Percentiles rank a stretch among this genome's conserved stretches.
Conservation (phyloP, 768 basidiomycete genomes). For the Amanita pseudoporphyria region DNA sequence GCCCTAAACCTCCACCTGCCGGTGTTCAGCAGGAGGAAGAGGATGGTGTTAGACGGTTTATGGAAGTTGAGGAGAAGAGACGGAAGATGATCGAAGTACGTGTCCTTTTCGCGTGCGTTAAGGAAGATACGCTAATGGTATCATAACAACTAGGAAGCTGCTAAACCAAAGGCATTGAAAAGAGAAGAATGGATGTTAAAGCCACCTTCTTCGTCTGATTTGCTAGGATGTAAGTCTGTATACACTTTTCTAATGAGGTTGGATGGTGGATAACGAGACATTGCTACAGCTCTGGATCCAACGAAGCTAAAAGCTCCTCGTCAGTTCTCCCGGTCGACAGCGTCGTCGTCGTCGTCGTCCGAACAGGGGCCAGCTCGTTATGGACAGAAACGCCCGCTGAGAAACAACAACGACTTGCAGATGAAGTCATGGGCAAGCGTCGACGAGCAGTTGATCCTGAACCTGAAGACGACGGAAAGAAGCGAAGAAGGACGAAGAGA, state of each 20-base stretch:
- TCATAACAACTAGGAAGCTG: conserved; percentile 44
- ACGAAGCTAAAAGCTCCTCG: conserved; percentile 64
- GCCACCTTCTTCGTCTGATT: conserved; percentile 74
- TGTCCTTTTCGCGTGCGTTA: not conserved
- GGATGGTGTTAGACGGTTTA: conserved; percentile 72
- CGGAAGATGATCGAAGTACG: conserved; percentile 57
- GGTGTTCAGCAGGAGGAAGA: conserved; percentile 30
- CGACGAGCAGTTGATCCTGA: conserved; percentile 53
- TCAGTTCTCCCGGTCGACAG: conserved; percentile 63
- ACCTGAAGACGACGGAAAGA: conserved; percentile 36
- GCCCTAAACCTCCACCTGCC: conserved; percentile 68
- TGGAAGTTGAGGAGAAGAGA: conserved; percentile 76
- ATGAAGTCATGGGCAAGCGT: conserved; percentile 91
- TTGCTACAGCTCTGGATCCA: conserved; percentile 68
- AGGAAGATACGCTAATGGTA: not conserved
- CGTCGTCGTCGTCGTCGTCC: too few relatives aligned
- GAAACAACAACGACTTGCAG: conserved; percentile 81
- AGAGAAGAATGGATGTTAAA: conserved; percentile 99
- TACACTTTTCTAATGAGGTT: too few relatives aligned
- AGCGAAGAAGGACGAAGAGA: conserved; percentile 59
- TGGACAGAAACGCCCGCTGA: conserved; percentile 99
- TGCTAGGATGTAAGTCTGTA: conserved; percentile 58
- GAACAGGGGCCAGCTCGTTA: conserved; percentile 49
- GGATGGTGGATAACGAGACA: conserved; percentile 1
- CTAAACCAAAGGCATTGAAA: conserved; percentile 66